Base-by-base conservation (phyloP, 2,329 filamentous ascomycete genomes). In the Monascus ruber region DNA sequence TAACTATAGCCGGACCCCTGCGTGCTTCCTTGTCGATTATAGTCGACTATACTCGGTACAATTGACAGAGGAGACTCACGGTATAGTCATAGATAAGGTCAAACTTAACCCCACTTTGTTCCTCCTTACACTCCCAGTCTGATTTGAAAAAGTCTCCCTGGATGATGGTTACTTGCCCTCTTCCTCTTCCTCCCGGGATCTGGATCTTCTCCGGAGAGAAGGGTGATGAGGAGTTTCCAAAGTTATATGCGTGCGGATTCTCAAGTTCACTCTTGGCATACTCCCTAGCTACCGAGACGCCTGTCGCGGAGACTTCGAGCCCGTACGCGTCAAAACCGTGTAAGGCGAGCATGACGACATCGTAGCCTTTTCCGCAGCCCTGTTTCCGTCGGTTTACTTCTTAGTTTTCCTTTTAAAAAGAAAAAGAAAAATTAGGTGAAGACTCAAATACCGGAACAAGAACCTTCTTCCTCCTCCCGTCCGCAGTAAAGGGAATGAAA, bases 31-130 rank as follows among this genome's bases (percentile, higher is more conserved):
- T 17, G 17, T 17, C 17, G 17, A 17, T 17, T 17, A 17, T 17
- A 17, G 17, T 17, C 17, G 17, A 17, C 3, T 17, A 17, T 17
- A 17, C 17, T 17, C 17, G 17, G 5, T 6, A 26, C 17, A 35
- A 17, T 7, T 5, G 27, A 17, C 10, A 6, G n/a, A 8, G 27
- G 29, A 32, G n/a, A 41, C 66, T 47, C 63, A 79, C 77, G 37
- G 74, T 79, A 52, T 79, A 79, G 49, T 79, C 76, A 55, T 72
- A 79, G 35, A 79, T 71, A 34, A 80, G 55, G 62, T 86, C 81
- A 61, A 84, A 86, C 31, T 61, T 65, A 33, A 41, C 10, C 57
- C 31, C 47, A 53, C 24, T 62, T 58, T 31, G 62, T 55, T 31
- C 4, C 4, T 6, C 24, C 10, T 26, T n/a, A 24, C 1, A n/a